Base-by-base conservation (phyloP, 2,329 filamentous ascomycete genomes). In the Tympanopsis confertula region DNA sequence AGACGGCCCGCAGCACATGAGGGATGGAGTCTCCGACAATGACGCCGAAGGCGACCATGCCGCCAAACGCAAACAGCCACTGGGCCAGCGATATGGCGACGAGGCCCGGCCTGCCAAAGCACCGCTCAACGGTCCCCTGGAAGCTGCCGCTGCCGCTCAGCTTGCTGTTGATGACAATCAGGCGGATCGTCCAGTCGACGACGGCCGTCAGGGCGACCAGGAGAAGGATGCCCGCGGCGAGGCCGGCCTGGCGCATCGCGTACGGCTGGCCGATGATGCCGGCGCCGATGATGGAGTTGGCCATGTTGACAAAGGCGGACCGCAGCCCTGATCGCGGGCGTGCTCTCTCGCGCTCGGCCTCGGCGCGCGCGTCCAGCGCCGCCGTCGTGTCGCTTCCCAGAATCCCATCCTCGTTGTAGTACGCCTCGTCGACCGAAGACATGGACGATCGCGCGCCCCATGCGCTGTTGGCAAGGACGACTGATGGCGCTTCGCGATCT, bases 231-330 rank as follows among this genome's bases (percentile, higher is more conserved):
- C 91, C 91, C 26, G 84, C 81, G 13, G 85, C 56, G 49, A 98
- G 71, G 5, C 91, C 91, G 5, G 91, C 91, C 63, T 96, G 88
- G 41, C 77, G 78, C 54, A 98, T 82, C n/a, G 91, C 91, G 61
- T 96, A 98, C 12, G 91, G 88, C 61, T 98, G 91, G 3, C 85
- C 77, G 51, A 82, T 81, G 57, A 82, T 82, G 38, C 78, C 77
- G 2, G 78, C 78, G 28, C 78, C 78, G 47, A 98, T 95, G 56
- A 98, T 98, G 50, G 85, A 93, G 65, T 98, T 98, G 44, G 91
- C 89, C 91, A 98, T 98, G 62, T 98, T 98, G 87, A 96, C 94
- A 49, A 98, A 96, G 3, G 91, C 89, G 55, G 82, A 86, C 44
- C 74, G 70, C 62, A 96, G 71, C 4, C 83, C 82, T 41, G 86